Evolutionary conservation across 148 eudicot genomes (phyloP).

Genomic region (Tetragonia tetragonoides): DNA sequence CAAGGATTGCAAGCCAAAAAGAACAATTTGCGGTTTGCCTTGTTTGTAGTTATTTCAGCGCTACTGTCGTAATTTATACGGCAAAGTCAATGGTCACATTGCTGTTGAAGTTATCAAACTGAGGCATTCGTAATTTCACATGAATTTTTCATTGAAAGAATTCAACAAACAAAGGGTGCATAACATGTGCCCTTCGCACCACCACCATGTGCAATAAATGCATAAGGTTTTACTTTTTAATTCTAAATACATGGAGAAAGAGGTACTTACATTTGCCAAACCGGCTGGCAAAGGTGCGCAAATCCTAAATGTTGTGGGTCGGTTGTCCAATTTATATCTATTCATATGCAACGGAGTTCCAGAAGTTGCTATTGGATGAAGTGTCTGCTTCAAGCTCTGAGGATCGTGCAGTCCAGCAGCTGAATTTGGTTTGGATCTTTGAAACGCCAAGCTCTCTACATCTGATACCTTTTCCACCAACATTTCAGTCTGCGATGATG

Average conservation of each 20-base stretch:
- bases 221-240: background rate
- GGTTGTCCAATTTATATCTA: conserved; percentile 85
- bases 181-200: background rate
- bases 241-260: background rate
- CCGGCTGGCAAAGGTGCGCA: conserved; percentile 63
- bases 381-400: conserved; percentile 43
- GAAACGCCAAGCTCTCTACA: conserved; percentile 33
- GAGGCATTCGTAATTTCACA: background rate
- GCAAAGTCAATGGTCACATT: background rate
- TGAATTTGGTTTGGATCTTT: conserved; percentile 28
- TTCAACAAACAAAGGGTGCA: background rate
- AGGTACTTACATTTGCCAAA: conserved; percentile 64
- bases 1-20: background rate
- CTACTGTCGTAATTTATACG: background rate
- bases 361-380: conserved; percentile 49
- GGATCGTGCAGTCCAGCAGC: conserved; percentile 36
- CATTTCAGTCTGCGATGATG: conserved; percentile 39
- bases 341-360: conserved; percentile 49
- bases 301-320: conserved; percentile 68
- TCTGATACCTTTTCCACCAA: conserved; percentile 31
- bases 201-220: background rate
- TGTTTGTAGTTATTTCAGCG: background rate
- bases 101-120: background rate
- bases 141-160: background rate
- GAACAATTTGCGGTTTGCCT: background rate